Base-by-base conservation (phyloP, 2,329 filamentous ascomycete genomes). In the Ramularia endophylla region DNA sequence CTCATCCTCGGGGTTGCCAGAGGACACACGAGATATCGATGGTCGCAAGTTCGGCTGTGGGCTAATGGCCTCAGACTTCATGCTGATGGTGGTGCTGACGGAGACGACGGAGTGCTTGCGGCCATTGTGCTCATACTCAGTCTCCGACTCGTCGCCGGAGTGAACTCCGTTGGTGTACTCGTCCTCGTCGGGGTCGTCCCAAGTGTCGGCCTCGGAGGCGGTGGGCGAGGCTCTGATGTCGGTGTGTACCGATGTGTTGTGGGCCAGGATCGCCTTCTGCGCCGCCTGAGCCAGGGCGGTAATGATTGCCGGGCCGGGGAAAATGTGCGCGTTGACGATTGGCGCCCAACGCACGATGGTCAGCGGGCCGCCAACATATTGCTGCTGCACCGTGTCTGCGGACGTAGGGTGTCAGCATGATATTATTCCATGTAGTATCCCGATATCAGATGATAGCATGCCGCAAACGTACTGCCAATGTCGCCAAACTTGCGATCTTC, bases 31-130 rank as follows among this genome's bases (percentile, higher is more conserved):
- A 51, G 51, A 61, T 34, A 56, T 50, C 19, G 53, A 52, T 6
- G 59, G 56, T 17, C 54, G 43, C 27, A 56, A 43, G 16, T 65
- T 60, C 5, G 68, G 66, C 18, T 65, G 66, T 6, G 70, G 70
- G 25, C 63, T 66, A 42, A 73, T 68, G 49, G 81, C 78, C 63
- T 90, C 85, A 55, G 83, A 87, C 43, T 82, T 82, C 61, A 86
- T 84, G 32, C 82, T 87, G 51, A 90, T 81, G 1, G 85, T 89
- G 5, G 85, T 90, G 62, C 85, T 80, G 41, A 74, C 65, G 32
- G 82, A 87, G 39, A 89, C 85, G 48, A 89, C 85, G 64, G 83
- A 87, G 43, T 83, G 81, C 66, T 90, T 89, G 52, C 85, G 74
- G 47, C 76, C 76, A 43, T 74, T 72, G 45, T 59, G 55, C 28